Base-by-base conservation (phyloP, 495 filamentous ascomycete species). In the Aspergillus baeticus region DNA sequence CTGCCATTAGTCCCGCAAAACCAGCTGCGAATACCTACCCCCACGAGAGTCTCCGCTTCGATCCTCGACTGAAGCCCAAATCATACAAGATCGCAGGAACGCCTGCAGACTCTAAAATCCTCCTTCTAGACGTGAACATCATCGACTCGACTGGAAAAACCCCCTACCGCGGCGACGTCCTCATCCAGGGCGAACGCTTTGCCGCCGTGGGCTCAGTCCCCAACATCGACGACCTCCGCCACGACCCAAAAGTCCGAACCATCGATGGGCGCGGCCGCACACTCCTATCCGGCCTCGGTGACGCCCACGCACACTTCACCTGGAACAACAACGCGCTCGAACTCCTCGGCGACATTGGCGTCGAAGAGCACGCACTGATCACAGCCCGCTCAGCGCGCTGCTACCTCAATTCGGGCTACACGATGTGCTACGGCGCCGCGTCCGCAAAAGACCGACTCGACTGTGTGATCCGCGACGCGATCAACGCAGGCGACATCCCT, bases 341-440 rank as follows among this genome's bases (percentile, higher is more conserved):
- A n/a, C 60, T 55, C 2, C 60, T 80, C 1, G 73, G 68, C 26
- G 67, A 68, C 0, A 48, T 81, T 7, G 69, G 66, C 5, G 63
- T 79, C 0, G 78, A 81, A 55, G 77, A 81, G 57, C 78, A 81
- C 58, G 74, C 75, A 0, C 65, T 81, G 6, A 60, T 73, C 22
- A 79, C 76, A 7, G 74, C 74, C 1, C 63, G 65, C 21, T 66
- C 63, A 18, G 78, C 78, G 0, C 67, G 70, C 51, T 71, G 67
- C 35, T 80, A 72, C 54, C 67, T 81, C 31, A 75, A 80, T 54
- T 74, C 67, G 6, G 77, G 76, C 1, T 71, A 70, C 22, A 67
- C 77, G 14, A 79, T 79, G 75, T 81, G 76, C 62, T 81, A 72
- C 55, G 78, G 78, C 5, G 77, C 78, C 1, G 79, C 79, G 6